Conservation (phyloP, 441 rosid species). For the Pelargonium myrrhifolium region DNA sequence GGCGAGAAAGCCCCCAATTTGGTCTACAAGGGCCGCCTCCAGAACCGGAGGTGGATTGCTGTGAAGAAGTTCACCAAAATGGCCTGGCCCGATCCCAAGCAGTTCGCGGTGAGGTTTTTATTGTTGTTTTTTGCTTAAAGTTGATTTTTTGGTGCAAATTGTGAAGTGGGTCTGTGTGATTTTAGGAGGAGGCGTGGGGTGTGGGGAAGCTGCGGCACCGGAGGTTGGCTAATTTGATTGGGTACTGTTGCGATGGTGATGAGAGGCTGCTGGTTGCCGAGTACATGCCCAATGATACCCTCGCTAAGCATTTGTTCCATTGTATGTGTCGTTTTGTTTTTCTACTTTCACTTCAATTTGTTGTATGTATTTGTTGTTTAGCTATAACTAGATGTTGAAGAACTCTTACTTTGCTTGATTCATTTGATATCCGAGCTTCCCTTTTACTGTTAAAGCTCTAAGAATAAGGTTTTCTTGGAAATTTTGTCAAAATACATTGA, state of each 20-base stretch:
- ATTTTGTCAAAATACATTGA: not conserved
- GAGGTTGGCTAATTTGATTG: slow-evolving; percentile 56
- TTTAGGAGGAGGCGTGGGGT: slow-evolving; percentile 40
- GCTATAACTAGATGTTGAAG: not conserved
- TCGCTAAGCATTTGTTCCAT: slow-evolving; percentile 68
- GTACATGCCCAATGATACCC: too few species aligned
- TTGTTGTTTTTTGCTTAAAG: slow-evolving; percentile 15
- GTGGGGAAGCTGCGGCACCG: slow-evolving; percentile 58
- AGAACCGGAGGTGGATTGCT: slow-evolving; percentile 48
- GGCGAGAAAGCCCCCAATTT: slow-evolving; percentile 67
- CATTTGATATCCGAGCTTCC: too few species aligned
- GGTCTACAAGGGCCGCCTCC: slow-evolving; percentile 57
- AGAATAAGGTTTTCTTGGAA: not conserved
- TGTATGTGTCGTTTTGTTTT: slow-evolving; percentile 27
- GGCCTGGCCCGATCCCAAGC: slow-evolving; percentile 76
- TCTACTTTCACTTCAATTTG: not conserved
- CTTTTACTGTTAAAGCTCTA: too few species aligned
- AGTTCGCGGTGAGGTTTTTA: slow-evolving; percentile 37
- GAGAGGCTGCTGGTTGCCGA: slow-evolving; percentile 65
- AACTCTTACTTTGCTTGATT: not conserved
- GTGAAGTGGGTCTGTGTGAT: not conserved
- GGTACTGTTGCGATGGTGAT: slow-evolving; percentile 65
- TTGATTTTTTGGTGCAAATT: not conserved
- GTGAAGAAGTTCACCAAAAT: slow-evolving; percentile 57
- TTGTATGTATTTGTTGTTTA: too few species aligned